Evolutionary conservation across 2,329 filamentous ascomycete species (phyloP).

Genomic region (Incumbomyces lentus): DNA sequence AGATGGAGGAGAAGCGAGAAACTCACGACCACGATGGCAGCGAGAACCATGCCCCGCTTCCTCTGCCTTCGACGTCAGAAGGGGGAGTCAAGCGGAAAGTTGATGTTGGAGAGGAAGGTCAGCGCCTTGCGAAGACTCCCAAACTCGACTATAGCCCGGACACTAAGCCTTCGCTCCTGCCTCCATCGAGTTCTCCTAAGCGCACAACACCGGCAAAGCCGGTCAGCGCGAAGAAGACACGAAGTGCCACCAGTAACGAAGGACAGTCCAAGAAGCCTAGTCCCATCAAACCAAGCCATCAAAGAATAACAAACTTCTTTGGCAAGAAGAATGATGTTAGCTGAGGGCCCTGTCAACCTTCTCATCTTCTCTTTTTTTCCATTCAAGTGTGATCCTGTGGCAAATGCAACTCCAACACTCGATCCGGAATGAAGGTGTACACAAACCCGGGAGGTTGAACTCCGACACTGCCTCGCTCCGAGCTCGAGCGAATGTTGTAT

Average conservation of each 20-base stretch:
- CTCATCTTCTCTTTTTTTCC: too few species aligned
- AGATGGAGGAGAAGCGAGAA: slow-evolving; percentile 31
- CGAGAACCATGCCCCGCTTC: slow-evolving; percentile 44
- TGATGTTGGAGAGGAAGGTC: slow-evolving; percentile 9
- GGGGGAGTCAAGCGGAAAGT: slow-evolving; percentile 23
- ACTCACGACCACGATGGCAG: slow-evolving; percentile 36
- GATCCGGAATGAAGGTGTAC: too few species aligned
- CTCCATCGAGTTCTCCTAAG: slow-evolving; percentile 17
- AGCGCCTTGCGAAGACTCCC: slow-evolving; percentile 19
- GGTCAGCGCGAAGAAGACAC: slow-evolving; percentile 34
- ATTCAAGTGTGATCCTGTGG: too few species aligned
- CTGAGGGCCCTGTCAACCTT: neutral
- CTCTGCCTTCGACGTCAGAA: slow-evolving; percentile 25
- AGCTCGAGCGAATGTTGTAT: too few species aligned
- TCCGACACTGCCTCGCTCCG: too few species aligned
- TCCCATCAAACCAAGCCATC: slow-evolving; percentile 36
- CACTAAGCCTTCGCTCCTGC: slow-evolving; percentile 15
- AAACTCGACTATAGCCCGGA: slow-evolving; percentile 17
- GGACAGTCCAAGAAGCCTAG: slow-evolving; percentile 36
- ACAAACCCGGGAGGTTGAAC: too few species aligned
- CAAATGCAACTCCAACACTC: too few species aligned
- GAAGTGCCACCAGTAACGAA: slow-evolving; percentile 48
- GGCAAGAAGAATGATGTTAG: slow-evolving; percentile 24
- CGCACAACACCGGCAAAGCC: slow-evolving; percentile 30
- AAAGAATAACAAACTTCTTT: slow-evolving; percentile 43